A percentile compares a stretch with the other conserved stretches of the same genome.
These are phyloP conservation scores for Przewalskia tangutica DNA, from an alignment of 257 asterid species.

Conservation along the genomic window DNA sequence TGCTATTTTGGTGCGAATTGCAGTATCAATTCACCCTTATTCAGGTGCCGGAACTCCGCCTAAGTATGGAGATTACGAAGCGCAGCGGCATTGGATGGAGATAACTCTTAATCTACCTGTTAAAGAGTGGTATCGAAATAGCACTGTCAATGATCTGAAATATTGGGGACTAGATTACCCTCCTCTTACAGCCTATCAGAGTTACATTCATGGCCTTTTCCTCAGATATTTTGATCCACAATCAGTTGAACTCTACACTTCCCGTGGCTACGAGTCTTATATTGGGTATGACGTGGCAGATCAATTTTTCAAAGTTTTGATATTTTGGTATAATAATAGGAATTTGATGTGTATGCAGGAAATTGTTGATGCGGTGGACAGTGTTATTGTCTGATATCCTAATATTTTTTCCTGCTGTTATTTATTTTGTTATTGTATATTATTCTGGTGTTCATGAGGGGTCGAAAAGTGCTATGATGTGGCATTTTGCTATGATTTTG, in stretches of 20 bases:
- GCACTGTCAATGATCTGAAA: slow-evolving; percentile 57
- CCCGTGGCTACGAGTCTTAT: slow-evolving; percentile 87
- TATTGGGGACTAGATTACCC: slow-evolving; percentile 99
- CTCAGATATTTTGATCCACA: slow-evolving; percentile 58
- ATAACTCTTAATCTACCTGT: slow-evolving; percentile 70
- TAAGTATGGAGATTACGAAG: slow-evolving; percentile 85
- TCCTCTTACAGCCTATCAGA: slow-evolving; percentile 86
- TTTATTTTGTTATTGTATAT: slow-evolving; percentile 43
- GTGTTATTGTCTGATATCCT: slow-evolving; percentile 79
- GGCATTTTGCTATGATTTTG: slow-evolving; percentile 74
- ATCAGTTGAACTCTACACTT: slow-evolving; percentile 47
- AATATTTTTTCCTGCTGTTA: slow-evolving; percentile 92
- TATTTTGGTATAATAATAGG: background rate
- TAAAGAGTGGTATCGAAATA: slow-evolving; percentile 74
- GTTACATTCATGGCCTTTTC: slow-evolving; percentile 65
- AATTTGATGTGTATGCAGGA: slow-evolving; percentile 52
- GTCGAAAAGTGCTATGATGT: slow-evolving; percentile 36
- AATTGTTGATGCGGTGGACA: slow-evolving; percentile 99
- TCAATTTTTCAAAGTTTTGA: slow-evolving; percentile 5
- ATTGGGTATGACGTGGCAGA: slow-evolving; percentile 41
- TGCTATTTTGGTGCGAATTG: slow-evolving; percentile 64
- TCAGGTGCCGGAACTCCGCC: slow-evolving; percentile 92
- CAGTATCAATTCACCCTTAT: slow-evolving; percentile 73
- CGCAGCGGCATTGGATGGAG: slow-evolving; percentile 99
- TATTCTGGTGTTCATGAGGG: slow-evolving; percentile 31